Evolutionary conservation across 306 rosid genomes (phyloP), one percentile per base, ranked within the genome.

Genomic region (Rubus parviflorus): DNA sequence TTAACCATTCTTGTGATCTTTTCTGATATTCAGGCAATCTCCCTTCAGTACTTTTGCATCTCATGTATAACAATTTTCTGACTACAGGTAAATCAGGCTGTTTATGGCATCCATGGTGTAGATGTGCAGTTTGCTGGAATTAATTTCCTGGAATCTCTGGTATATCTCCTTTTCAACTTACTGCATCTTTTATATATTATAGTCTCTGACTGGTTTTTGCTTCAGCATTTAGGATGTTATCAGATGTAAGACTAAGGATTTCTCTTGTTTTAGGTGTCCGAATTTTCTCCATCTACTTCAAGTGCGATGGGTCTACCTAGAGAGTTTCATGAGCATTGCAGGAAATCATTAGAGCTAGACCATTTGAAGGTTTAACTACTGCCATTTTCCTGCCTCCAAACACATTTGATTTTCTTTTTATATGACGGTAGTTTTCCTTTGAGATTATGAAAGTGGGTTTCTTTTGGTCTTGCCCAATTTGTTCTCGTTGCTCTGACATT

Each of bases 281-380:
- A 95, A 83, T 95, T 95, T 95, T 90, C 96, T 79, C 98, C 97
- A 19, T 88, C 92, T 81, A 95, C 98, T 63, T 90, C 98, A 76
- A 95, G 96, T 88, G 89, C 84, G 17, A 89, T 95, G 96, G 93
- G 96, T 73, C 97, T 95, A 90, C 97, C 98, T 3, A 88, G 92
- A 87, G 98, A 95, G 86, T 92, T 92, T 86, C 98, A 95, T 88
- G 97, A 92, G 86, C 93, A 88, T 77, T 95, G 98, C 82, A 86
- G 91, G 84, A 92, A 81, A 81, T 90, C 97, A 64, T 85, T 95
- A 74, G 97, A 90, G 88, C 80, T 58, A 77, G 89, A 89, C 70
- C 86, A 89, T 81, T 75, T 95, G 76, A 92, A 95, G 97, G 98
- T 94, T 81, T 77, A 15, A 42, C 81, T 15, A 46, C 35, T 71